Evolutionary conservation across 2,329 filamentous ascomycete species (phyloP), one percentile per base, ranked within the genome.

Genomic region (Talaromyces sp.): DNA sequence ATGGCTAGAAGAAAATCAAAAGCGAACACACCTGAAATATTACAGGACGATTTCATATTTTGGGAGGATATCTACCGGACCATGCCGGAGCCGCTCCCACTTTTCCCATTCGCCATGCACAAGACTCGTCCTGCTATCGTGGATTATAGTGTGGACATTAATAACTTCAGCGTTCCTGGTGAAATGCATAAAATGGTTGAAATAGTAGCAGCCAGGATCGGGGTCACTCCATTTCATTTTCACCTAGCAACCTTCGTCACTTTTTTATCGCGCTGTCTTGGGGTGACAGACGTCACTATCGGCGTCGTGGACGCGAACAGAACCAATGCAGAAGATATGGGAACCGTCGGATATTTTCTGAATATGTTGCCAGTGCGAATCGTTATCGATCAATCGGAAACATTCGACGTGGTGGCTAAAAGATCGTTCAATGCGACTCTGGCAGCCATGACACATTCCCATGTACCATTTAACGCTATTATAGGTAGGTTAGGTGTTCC

Each of bases 341-440:
- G 68, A 0, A 83, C 72, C 2, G 69, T 86, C 1, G 85, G 85
- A 1, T 71, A 78, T 43, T 81, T 82, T 50, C 66, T 86, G 1
- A 86, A 86, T 64, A 69, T 85, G 0, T 71, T 86, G 1, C 78
- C 84, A 2, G 50, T 86, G 0, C 74, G 75, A 0, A 79, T 85
- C 63, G 37, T 68, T 2, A 37, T 68, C 33, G 27, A 69, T 37
- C n/a, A 62, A 24, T 47, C 52, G 24, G 67, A 75, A 10, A 68
- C 71, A 0, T 80, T 81, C 63, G 68, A 66, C 0, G 72, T 78
- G 2, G 67, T 69, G 1, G 66, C 82, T 6, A 68, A 70, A 35
- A 65, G 71, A 31, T 64, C 68, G 0, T 68, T 73, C 0, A 59
- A 70, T 0, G 70, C 71, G 63, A 67, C 71, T 24, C 75, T 79